Base-by-base conservation (phyloP, 139 green algal genomes). In the Desmodesmus armatus region DNA sequence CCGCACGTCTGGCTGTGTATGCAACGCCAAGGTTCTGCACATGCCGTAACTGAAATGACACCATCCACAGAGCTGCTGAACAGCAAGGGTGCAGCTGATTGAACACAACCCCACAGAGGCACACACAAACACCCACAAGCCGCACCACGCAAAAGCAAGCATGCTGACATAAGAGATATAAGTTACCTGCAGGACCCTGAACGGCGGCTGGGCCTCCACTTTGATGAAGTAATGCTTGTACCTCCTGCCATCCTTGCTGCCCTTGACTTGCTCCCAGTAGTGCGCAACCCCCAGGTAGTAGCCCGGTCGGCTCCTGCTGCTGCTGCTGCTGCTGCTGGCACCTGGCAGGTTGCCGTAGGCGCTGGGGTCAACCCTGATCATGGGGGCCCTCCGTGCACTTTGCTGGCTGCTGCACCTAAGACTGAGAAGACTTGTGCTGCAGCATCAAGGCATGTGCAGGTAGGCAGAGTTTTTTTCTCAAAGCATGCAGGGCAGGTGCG, bases 261-360 rank as follows among this genome's bases (percentile, higher is more conserved):
- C 67, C 3, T 15, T n/a, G 1, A 41, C 21, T 27, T 67, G 66
- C 33, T 55, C 21, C 80, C 67, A 86, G 67, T 80, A 86, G 80
- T 86, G 80, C 5, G n/a, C 66, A 27, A 86, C 69, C 43, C 67
- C 80, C 7, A 86, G 67, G 15, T 60, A 72, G 67, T 86, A 86
- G 15, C 6, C 19, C 3, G 21, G 60, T 25, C 67, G 73, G 23
- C 9, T 37, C n/a, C n/a, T n/a, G 44, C 41, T 80, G 73, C 44
- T 49, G 73, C 73, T 49, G 73, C 76, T 55, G 31, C 11, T 27
- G 60, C 63, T 25, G 33, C 55, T 55, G 21, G 7, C 15, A 43
- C 15, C 6, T 37, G 49, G 3, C 49, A 9, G 21, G 4, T 21
- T 29, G 51, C 5, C 31, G 27, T 41, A 51, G 33, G 41, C 13